Evolutionary conservation across 306 rosid genomes (phyloP).

Genomic region (Ammopiptanthus mongolicus): DNA sequence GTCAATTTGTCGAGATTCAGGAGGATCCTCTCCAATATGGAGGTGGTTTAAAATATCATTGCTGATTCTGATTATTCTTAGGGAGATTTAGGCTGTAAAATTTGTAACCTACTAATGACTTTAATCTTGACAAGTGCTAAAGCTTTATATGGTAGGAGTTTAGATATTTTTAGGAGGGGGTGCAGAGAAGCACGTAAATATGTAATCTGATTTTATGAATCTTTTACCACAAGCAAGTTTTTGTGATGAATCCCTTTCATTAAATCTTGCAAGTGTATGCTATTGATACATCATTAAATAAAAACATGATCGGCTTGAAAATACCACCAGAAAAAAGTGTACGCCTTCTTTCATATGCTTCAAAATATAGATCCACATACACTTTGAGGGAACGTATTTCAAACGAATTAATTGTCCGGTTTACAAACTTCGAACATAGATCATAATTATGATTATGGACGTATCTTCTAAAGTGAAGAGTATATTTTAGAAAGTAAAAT

Average conservation of each 20-base stretch:
- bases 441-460: background rate
- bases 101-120: background rate
- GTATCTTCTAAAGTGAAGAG: too few relatives aligned
- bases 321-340: background rate
- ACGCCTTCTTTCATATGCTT: background rate
- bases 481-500: too few relatives aligned
- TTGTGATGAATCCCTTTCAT: background rate
- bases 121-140: background rate
- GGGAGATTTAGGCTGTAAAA: background rate
- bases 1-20: background rate
- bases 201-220: background rate
- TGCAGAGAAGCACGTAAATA: background rate
- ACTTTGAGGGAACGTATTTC: background rate
- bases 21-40: background rate
- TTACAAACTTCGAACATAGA: background rate
- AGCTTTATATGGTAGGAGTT: background rate
- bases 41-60: background rate
- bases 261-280: background rate
- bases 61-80: background rate
- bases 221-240: background rate
- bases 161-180: background rate
- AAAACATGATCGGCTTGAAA: background rate
- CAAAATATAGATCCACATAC: background rate
- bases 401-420: background rate
- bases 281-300: background rate